A percentile compares a stretch with the other conserved stretches of the same genome.
Conservation (phyloP, 441 rosid species). For the Erysimum pusillum region DNA sequence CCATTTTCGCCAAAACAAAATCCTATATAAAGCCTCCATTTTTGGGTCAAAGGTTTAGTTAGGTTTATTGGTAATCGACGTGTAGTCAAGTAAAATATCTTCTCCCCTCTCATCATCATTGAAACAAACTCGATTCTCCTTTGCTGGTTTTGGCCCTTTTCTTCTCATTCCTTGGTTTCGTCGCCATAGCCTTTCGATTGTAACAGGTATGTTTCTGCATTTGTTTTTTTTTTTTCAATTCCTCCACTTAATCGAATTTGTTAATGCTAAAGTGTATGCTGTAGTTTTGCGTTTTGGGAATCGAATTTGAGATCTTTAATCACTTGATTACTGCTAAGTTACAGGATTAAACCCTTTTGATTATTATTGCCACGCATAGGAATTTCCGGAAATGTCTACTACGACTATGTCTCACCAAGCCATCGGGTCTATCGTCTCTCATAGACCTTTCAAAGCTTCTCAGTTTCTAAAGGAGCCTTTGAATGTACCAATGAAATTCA, state of each 20-base stretch:
- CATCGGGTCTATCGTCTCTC: constrained; percentile 53
- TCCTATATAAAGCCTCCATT: constrained; percentile 29
- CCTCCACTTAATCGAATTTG: neutral
- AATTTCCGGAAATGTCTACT: constrained; percentile 52
- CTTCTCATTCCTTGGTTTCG: constrained; percentile 37
- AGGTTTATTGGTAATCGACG: constrained; percentile 28
- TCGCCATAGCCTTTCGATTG: constrained; percentile 22
- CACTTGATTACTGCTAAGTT: constrained; percentile 1
- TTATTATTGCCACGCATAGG: neutral
- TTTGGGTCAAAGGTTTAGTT: neutral
- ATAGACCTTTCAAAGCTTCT: constrained; percentile 42
- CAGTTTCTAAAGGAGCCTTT: constrained; percentile 43
- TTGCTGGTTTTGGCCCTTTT: constrained; percentile 1
- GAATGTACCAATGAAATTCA: constrained; percentile 47
- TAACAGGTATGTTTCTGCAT: constrained; percentile 27
- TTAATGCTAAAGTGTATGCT: neutral
- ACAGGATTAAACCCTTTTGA: constrained; percentile 1
- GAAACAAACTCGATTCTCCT: neutral
- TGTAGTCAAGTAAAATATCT: neutral
- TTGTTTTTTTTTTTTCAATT: neutral
- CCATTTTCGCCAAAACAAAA: neutral
- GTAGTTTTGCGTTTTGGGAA: constrained; percentile 12
- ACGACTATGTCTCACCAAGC: constrained; percentile 62
- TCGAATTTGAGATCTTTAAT: constrained; percentile 14
- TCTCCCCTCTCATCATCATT: neutral